Conservation (phyloP, 2,329 filamentous ascomycete species). For the Xylaria digitata region DNA sequence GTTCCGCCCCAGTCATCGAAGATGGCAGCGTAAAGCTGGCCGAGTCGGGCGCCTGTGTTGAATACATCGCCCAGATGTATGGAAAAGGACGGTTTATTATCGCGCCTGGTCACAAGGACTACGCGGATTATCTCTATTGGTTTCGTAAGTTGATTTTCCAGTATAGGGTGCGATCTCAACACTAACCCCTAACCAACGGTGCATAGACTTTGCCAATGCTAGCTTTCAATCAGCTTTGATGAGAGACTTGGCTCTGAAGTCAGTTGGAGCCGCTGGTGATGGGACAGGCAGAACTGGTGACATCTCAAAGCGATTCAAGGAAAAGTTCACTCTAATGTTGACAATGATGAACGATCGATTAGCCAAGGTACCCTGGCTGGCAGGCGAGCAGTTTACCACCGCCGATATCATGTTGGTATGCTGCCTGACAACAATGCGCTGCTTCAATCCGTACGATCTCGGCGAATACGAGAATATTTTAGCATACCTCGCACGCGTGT, state of each 20-base stretch:
- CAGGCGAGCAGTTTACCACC: constrained; percentile 70
- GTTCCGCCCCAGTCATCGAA: constrained; percentile 34
- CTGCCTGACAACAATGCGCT: constrained; percentile 69
- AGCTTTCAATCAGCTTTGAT: constrained; percentile 27
- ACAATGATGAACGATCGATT: constrained; percentile 62
- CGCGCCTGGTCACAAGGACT: constrained; percentile 27
- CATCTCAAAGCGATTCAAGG: constrained; percentile 47
- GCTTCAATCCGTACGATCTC: constrained; percentile 60
- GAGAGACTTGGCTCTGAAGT: constrained; percentile 5
- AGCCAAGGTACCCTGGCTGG: constrained; percentile 62
- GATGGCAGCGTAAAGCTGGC: constrained; percentile 32
- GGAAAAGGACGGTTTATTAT: constrained; percentile 31
- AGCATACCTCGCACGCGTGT: constrained; percentile 58
- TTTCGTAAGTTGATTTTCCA: constrained; percentile 30
- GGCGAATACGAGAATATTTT: constrained; percentile 57
- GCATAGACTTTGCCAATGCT: constrained; percentile 61
- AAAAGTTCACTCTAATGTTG: constrained; percentile 55
- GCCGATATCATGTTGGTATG: constrained; percentile 75
- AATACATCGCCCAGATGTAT: constrained; percentile 35
- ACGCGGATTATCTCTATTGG: constrained; percentile 42
- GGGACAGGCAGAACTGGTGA: constrained; percentile 47
- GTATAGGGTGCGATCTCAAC: not conserved
- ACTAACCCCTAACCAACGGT: constrained; percentile 27
- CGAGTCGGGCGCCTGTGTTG: constrained; percentile 33
- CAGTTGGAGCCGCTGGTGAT: not conserved